phyloP scores from a whole-genome alignment of 2,329 filamentous ascomycete genomes.

The Pezicula neosporulosa region DNA sequence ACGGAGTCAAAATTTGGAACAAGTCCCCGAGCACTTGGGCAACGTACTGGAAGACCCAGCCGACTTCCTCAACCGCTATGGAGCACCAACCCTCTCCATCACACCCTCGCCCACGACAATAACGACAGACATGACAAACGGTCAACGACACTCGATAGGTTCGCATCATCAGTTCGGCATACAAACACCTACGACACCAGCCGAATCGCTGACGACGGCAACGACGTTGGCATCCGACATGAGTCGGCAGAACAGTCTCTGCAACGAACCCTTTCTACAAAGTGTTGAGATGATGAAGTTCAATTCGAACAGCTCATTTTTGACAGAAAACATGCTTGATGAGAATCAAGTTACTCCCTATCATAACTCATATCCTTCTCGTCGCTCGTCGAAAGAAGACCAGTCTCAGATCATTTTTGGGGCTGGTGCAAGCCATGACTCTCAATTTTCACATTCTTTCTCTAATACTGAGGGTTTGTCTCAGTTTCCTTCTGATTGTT shows the following conservation, averaged over 20 bases:
- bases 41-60: constrained; percentile 19
- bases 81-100: constrained; percentile 15
- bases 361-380: constrained; percentile 21
- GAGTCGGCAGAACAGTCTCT: constrained; percentile 29
- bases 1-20: constrained; percentile 18
- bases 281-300: constrained; percentile 30
- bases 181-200: constrained; percentile 25
- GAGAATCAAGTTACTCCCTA: constrained; percentile 21
- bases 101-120: constrained; percentile 13
- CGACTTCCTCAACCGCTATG: constrained; percentile 16
- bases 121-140: constrained; percentile 10
- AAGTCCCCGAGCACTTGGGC: constrained; percentile 22
- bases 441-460: constrained; percentile 25
- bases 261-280: constrained; percentile 26
- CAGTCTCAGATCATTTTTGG: constrained; percentile 27
- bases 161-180: constrained; percentile 16
- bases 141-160: constrained; percentile 10
- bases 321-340: constrained; percentile 22
- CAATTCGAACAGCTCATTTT: constrained; percentile 26
- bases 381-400: constrained; percentile 27
- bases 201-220: constrained; percentile 25
- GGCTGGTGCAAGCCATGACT: constrained; percentile 27
- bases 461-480: constrained; percentile 13
- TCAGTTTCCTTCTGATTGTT: constrained; percentile 18
- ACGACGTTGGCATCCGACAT: constrained; percentile 28